Evolutionary conservation across 2,329 filamentous ascomycete genomes (phyloP).

Genomic region (Phaeosphaeria sp.): DNA sequence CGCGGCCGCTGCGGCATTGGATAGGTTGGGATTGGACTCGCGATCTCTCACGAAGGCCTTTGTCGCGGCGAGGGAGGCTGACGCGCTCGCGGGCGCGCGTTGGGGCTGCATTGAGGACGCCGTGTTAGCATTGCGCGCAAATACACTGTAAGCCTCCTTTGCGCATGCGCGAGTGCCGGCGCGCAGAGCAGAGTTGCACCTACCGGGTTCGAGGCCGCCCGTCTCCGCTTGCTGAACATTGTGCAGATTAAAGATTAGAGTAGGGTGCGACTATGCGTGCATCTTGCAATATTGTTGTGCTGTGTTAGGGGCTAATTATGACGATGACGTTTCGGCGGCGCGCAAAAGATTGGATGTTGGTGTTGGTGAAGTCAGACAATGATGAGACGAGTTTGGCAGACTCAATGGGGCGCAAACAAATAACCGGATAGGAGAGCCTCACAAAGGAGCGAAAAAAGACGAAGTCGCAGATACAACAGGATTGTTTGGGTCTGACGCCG

Average conservation of each 20-base stretch:
- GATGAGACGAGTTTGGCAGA: neutral
- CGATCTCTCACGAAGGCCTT: constrained; percentile 78
- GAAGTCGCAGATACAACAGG: neutral
- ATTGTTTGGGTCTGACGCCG: neutral
- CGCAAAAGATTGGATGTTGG: constrained; percentile 7
- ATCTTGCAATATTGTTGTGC: constrained; percentile 21
- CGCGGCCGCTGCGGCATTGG: constrained; percentile 84
- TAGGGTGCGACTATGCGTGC: constrained; percentile 27
- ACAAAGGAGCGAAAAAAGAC: neutral
- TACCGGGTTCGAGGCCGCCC: constrained; percentile 46
- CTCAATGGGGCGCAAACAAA: neutral
- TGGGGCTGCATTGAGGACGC: constrained; percentile 36
- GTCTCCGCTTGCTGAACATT: constrained; percentile 43
- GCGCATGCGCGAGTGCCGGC: constrained; percentile 1
- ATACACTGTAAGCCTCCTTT: neutral
- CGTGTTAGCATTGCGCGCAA: constrained; percentile 26
- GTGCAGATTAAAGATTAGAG: constrained; percentile 31
- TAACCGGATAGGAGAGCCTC: neutral
- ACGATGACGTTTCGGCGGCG: too few species aligned
- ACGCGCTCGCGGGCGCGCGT: constrained; percentile 64
- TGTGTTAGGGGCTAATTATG: too few species aligned
- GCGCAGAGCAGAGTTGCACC: constrained; percentile 17
- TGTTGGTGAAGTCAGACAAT: neutral
- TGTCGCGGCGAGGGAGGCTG: constrained; percentile 79
- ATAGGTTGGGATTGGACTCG: constrained; percentile 71